Evolutionary conservation across 371 early-diverging fungal genomes (phyloP).

Genomic region (Apophysomyces ossiformis): DNA sequence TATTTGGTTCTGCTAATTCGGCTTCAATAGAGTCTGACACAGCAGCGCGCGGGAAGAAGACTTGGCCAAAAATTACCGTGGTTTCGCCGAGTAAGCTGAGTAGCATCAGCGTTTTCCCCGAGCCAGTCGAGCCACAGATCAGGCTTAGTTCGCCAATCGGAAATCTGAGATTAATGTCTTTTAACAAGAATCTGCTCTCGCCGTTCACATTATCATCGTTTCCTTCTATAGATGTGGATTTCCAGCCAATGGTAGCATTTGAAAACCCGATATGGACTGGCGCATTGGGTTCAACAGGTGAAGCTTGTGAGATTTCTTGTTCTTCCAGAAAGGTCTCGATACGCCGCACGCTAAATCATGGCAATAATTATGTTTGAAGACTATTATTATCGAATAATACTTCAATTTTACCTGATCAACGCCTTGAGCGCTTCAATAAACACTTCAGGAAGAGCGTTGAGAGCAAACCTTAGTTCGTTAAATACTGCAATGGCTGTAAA

Average conservation of each 20-base stretch:
- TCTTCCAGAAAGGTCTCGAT: constrained; percentile 78
- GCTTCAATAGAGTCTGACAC: constrained; percentile 31
- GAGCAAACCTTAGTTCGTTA: constrained; percentile 56
- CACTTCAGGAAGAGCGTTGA: constrained; percentile 61
- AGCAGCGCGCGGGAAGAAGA: constrained; percentile 49
- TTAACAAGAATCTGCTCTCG: constrained; percentile 46
- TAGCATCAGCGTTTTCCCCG: constrained; percentile 68
- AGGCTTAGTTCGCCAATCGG: constrained; percentile 60
- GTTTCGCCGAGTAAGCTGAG: constrained; percentile 70
- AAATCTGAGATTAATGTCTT: constrained; percentile 55
- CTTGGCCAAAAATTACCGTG: constrained; percentile 44
- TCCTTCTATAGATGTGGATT: constrained; percentile 17
- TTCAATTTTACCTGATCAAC: constrained; percentile 34
- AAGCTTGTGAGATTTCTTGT: constrained; percentile 63
- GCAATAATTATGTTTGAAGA: neutral
- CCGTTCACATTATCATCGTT: constrained; percentile 27
- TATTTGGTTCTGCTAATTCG: constrained; percentile 1
- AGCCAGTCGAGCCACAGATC: constrained; percentile 70
- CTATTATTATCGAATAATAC: neutral
- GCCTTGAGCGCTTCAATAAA: constrained; percentile 52
- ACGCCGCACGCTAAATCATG: constrained; percentile 51
- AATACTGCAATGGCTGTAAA: constrained; percentile 68
- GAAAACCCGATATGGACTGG: constrained; percentile 52
- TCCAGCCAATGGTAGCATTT: constrained; percentile 52
- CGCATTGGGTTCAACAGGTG: constrained; percentile 37